phyloP scores from a whole-genome alignment of 371 early-diverging fungal genomes.

The Blyttiomyces sp. region DNA sequence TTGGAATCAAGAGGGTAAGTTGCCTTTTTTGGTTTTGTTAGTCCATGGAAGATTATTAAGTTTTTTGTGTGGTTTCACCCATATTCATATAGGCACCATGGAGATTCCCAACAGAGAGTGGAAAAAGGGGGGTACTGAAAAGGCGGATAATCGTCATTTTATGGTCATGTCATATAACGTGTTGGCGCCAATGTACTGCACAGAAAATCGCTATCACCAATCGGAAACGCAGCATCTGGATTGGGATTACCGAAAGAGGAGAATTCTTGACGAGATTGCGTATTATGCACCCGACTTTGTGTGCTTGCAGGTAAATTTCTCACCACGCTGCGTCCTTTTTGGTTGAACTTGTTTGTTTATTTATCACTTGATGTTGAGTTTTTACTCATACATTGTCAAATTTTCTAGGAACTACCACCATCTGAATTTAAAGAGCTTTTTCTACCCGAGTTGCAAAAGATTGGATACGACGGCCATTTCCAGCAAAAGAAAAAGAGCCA shows the following conservation, averaged over 20 bases:
- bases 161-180: conserved; percentile 39
- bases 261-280: conserved; percentile 29
- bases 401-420: conserved; percentile 74
- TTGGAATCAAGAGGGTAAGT: not conserved
- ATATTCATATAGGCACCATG: conserved; percentile 6
- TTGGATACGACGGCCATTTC: conserved; percentile 84
- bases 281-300: conserved; percentile 29
- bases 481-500: conserved; percentile 47
- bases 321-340: not conserved
- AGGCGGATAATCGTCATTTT: conserved; percentile 27
- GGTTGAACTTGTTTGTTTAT: not conserved
- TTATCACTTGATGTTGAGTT: not conserved
- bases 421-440: conserved; percentile 75
- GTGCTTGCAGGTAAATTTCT: conserved; percentile 24
- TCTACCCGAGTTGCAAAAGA: conserved; percentile 80
- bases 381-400: too few species aligned
- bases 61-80: too few species aligned
- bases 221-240: conserved; percentile 9
- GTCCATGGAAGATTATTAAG: too few species aligned
- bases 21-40: not conserved
- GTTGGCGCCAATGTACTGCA: conserved; percentile 37
- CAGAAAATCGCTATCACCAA: conserved; percentile 20
- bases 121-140: conserved; percentile 28
- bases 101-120: conserved; percentile 21
- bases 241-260: conserved; percentile 26